A percentile compares a stretch with the other conserved stretches of the same genome.
Conservation (phyloP, 176 grass and related monocot genomes). For the Aechmea fasciata region DNA sequence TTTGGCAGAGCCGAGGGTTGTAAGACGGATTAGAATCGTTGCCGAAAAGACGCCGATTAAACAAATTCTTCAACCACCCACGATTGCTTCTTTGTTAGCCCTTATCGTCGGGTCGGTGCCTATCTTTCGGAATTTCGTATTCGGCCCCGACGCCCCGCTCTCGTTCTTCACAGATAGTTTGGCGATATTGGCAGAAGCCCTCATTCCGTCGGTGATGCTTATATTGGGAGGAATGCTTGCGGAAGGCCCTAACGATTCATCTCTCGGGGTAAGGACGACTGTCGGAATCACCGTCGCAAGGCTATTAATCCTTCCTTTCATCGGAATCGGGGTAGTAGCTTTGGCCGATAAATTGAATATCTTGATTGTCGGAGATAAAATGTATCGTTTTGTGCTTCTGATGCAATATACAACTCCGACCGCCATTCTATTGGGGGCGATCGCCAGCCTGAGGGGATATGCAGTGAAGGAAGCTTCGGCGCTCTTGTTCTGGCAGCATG, state of each 20-base stretch:
- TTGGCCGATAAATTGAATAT: slow-evolving; percentile 66
- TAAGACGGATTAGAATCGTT: slow-evolving; percentile 76
- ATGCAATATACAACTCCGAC: slow-evolving; percentile 82
- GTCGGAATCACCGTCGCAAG: slow-evolving; percentile 63
- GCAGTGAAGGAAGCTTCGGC: slow-evolving; percentile 90
- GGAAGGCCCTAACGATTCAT: slow-evolving; percentile 84
- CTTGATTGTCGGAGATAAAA: slow-evolving; percentile 55
- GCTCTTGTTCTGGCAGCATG: slow-evolving; percentile 89
- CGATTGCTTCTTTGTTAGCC: slow-evolving; percentile 78
- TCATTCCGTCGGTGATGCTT: slow-evolving; percentile 85
- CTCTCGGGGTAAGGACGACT: slow-evolving; percentile 62
- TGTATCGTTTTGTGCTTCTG: slow-evolving; percentile 84
- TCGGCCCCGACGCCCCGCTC: slow-evolving; percentile 55
- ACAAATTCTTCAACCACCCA: slow-evolving; percentile 83
- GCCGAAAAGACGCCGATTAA: slow-evolving; percentile 89
- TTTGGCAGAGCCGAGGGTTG: slow-evolving; percentile 72
- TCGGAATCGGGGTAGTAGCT: slow-evolving; percentile 73
- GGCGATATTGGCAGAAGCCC: slow-evolving; percentile 72
- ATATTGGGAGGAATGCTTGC: slow-evolving; percentile 86
- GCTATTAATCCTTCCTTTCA: slow-evolving; percentile 71
- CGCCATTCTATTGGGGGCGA: slow-evolving; percentile 83
- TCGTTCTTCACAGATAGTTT: slow-evolving; percentile 87
- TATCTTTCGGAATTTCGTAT: slow-evolving; percentile 52
- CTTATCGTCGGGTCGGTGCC: slow-evolving; percentile 81
- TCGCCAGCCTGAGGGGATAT: slow-evolving; percentile 81